These are phyloP conservation scores for Pinus albicaulis DNA, from an alignment of 75 land plant genomes.

Conservation along the genomic window DNA sequence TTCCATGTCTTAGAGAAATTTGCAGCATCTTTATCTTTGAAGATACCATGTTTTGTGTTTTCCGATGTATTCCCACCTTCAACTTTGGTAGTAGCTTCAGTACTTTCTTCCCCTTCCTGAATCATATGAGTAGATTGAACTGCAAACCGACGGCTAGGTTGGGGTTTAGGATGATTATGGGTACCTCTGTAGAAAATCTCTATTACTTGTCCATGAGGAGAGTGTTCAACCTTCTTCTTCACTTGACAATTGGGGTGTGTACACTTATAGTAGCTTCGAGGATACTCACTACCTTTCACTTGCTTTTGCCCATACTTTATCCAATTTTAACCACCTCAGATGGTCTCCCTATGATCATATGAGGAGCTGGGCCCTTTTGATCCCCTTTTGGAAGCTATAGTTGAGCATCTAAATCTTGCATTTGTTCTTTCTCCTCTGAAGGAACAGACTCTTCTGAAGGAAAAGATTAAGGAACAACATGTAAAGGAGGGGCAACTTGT, in stretches of 20 bases:
- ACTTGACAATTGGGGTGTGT: constrained; percentile 69
- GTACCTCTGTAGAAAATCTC: no score
- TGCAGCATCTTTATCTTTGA: no score
- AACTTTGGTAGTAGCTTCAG: no score
- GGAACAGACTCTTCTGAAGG: no score
- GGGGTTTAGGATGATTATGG: constrained; percentile 72
- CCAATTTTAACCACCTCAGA: constrained; percentile 81
- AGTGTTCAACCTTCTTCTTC: no score
- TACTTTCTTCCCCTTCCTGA: constrained; percentile 17
- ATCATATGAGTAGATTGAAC: constrained; percentile 24
- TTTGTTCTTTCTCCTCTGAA: constrained; percentile 3
- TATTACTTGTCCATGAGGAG: constrained; percentile 62
- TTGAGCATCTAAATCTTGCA: not conserved
- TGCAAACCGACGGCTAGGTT: constrained; percentile 45
- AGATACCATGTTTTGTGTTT: no score
- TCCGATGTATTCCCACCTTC: no score
- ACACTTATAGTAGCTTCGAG: constrained; percentile 83
- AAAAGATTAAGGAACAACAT: no score
- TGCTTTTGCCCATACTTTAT: no score
- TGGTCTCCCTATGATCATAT: constrained; percentile 38
- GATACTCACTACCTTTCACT: constrained; percentile 80
- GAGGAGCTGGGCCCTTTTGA: constrained; percentile 8
- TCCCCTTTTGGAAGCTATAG: not conserved
- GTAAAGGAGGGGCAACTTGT: no score
- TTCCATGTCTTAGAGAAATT: no score